Percentiles rank a stretch among this genome's conserved stretches.
Evolutionary conservation across 768 basidiomycete species (phyloP).

Genomic region (Boletus vinaceobasis): DNA sequence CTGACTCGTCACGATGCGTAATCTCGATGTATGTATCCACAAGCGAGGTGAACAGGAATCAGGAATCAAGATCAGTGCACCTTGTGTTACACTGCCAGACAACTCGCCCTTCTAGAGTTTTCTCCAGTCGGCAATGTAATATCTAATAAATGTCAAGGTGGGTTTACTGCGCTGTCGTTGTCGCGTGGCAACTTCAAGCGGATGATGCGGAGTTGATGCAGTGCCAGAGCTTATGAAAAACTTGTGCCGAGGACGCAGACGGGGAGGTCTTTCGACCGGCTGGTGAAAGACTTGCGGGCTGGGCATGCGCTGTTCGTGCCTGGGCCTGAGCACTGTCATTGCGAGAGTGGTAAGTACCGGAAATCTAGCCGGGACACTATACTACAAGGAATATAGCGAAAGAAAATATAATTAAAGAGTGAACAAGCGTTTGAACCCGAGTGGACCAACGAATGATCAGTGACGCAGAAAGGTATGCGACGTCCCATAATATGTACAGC

Average conservation of each 20-base stretch:
- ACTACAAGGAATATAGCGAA: not conserved
- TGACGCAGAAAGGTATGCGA: not conserved
- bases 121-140: too few species aligned
- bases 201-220: too few species aligned
- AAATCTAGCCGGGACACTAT: not conserved
- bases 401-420: not conserved
- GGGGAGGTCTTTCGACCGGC: too few species aligned
- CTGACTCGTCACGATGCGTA: constrained; percentile 98
- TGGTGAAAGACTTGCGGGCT: too few species aligned
- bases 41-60: constrained; percentile 60
- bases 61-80: constrained; percentile 54
- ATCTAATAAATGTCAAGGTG: too few species aligned
- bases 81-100: constrained; percentile 33
- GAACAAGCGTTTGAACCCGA: not conserved
- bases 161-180: too few species aligned
- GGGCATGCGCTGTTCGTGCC: too few species aligned
- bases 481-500: not conserved
- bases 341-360: not conserved
- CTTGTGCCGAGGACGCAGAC: too few species aligned
- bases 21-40: constrained; percentile 91
- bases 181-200: too few species aligned
- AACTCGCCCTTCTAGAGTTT: constrained; percentile 13
- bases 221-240: too few species aligned
- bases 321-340: too few species aligned
- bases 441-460: not conserved